These are phyloP conservation scores for Euryodendron excelsum DNA, from an alignment of 148 eudicot species.

Conservation along the genomic window DNA sequence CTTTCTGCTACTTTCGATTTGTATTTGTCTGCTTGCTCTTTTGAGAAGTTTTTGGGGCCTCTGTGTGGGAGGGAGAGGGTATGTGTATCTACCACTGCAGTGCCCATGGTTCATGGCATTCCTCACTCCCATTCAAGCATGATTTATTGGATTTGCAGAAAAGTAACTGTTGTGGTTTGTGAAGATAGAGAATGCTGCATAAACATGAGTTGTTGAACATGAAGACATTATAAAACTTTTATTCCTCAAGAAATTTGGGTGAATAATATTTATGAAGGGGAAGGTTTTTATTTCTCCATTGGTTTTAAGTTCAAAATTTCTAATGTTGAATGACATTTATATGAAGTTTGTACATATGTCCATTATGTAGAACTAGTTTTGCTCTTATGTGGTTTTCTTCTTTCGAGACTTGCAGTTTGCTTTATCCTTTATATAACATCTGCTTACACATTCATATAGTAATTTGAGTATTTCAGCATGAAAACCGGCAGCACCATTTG, in stretches of 20 bases:
- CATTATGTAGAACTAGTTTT: not conserved
- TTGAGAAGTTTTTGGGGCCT: slow-evolving; percentile 30
- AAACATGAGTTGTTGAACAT: slow-evolving; percentile 1
- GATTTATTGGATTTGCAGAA: slow-evolving; percentile 20
- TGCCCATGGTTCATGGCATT: not conserved
- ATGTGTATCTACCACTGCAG: not conserved
- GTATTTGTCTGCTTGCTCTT: slow-evolving; percentile 23
- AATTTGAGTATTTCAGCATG: not conserved
- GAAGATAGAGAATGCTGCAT: slow-evolving; percentile 4
- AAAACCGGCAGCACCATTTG: not conserved
- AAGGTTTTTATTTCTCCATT: not conserved
- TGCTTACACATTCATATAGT: not conserved
- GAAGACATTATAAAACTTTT: slow-evolving; percentile 13
- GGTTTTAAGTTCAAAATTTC: not conserved
- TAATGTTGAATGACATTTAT: not conserved
- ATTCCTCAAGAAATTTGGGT: slow-evolving; percentile 9
- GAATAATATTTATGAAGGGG: slow-evolving; percentile 2
- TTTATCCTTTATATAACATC: not conserved
- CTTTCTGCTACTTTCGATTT: slow-evolving; percentile 28
- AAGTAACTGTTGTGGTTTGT: slow-evolving; percentile 11
- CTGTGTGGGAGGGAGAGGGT: slow-evolving; percentile 27
- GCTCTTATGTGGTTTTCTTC: not conserved
- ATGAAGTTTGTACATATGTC: not conserved
- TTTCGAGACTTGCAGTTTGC: not conserved
- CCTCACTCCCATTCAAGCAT: slow-evolving; percentile 10